These are phyloP conservation scores for Podaxis sp. DNA, from an alignment of 768 basidiomycete species.

Conservation along the genomic window DNA sequence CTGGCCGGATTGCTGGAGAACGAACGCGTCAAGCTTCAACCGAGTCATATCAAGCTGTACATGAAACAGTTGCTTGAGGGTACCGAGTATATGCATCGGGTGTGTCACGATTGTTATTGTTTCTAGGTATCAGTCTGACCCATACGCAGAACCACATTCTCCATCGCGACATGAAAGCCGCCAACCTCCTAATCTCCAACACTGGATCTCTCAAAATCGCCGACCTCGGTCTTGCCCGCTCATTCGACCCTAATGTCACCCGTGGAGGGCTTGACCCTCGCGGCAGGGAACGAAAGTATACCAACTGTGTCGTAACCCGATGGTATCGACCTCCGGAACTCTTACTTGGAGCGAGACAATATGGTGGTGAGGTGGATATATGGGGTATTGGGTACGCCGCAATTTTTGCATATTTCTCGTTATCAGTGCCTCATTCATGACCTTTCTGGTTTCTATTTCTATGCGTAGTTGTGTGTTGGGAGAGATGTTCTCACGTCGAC, in stretches of 20 bases:
- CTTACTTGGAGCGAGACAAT: slow-evolving; percentile 83
- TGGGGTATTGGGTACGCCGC: slow-evolving; percentile 90
- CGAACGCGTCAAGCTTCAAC: slow-evolving; percentile 77
- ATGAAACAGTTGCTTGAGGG: slow-evolving; percentile 97
- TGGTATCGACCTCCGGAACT: slow-evolving; percentile 97
- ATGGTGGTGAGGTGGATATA: slow-evolving; percentile 93
- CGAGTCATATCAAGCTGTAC: slow-evolving; percentile 91
- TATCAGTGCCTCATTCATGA: not conserved
- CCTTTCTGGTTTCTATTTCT: slow-evolving; percentile 1
- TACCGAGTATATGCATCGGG: slow-evolving; percentile 93
- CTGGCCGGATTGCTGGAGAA: slow-evolving; percentile 94
- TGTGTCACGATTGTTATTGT: slow-evolving; percentile 37
- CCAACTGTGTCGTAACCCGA: slow-evolving; percentile 91
- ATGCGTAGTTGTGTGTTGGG: slow-evolving; percentile 82
- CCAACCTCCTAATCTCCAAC: slow-evolving; percentile 93
- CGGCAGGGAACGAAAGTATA: slow-evolving; percentile 73
- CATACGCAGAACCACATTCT: slow-evolving; percentile 83
- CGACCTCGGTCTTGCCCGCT: slow-evolving; percentile 94
- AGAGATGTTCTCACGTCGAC: slow-evolving; percentile 89
- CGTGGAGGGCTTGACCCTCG: slow-evolving; percentile 39
- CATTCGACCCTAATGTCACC: slow-evolving; percentile 57
- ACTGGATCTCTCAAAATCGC: slow-evolving; percentile 82
- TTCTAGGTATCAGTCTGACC: slow-evolving; percentile 9
- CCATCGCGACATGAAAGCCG: slow-evolving; percentile 99
- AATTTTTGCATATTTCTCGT: not conserved